Conservation (phyloP, 2,329 filamentous ascomycete genomes). For the Ophiostoma ips region DNA sequence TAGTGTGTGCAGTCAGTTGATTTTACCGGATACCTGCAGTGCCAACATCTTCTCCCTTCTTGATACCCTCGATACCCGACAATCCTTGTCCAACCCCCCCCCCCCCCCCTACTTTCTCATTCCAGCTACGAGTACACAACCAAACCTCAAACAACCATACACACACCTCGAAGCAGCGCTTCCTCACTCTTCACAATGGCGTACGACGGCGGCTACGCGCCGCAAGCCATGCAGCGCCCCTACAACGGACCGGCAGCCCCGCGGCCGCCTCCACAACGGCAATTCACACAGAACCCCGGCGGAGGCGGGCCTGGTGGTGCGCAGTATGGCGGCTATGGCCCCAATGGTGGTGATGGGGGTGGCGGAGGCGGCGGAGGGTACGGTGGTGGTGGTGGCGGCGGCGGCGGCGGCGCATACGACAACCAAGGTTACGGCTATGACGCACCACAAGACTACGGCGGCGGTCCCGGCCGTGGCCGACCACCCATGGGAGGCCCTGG, state of each 20-base stretch:
- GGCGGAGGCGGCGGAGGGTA: constrained; percentile 19
- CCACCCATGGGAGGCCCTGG: constrained; percentile 21
- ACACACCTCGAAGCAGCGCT: not conserved
- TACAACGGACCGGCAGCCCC: constrained; percentile 33
- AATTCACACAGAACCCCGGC: constrained; percentile 20
- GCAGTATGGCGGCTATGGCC: constrained; percentile 22
- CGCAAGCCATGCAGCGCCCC: constrained; percentile 22
- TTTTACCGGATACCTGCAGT: too few relatives aligned
- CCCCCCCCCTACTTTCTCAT: too few relatives aligned
- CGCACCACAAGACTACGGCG: constrained; percentile 32
- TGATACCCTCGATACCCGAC: too few relatives aligned
- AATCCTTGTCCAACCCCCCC: too few relatives aligned
- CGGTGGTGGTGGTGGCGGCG: constrained; percentile 18
- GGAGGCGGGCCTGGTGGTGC: constrained; percentile 14
- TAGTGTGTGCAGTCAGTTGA: too few relatives aligned
- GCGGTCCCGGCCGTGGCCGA: constrained; percentile 20
- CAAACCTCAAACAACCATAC: not conserved
- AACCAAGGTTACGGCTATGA: constrained; percentile 32
- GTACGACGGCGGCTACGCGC: constrained; percentile 34
- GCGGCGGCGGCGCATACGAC: constrained; percentile 11
- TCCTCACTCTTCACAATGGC: constrained; percentile 36
- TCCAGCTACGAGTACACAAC: too few relatives aligned
- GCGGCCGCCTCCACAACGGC: constrained; percentile 26
- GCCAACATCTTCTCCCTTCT: too few relatives aligned
- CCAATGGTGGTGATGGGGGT: constrained; percentile 16